phyloP scores from a whole-genome alignment of 306 rosid species.

The Casuarina equisetifolia region DNA sequence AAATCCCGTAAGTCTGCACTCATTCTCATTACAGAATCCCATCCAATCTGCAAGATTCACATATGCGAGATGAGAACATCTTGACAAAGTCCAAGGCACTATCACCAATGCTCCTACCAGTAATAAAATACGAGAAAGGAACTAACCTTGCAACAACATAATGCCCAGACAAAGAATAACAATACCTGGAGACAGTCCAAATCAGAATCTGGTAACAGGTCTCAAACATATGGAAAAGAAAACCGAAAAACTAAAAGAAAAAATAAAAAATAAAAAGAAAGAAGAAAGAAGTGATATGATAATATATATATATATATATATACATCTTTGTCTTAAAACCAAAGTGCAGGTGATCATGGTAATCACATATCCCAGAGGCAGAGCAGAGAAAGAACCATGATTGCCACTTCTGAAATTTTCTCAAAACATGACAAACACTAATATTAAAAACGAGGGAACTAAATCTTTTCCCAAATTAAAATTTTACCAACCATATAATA shows the following conservation, averaged over 20 bases:
- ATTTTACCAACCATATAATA: constrained; percentile 5
- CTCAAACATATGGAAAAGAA: not conserved
- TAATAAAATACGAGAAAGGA: constrained; percentile 10
- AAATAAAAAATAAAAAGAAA: not conserved
- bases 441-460: not conserved
- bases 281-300: too few relatives aligned
- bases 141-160: constrained; percentile 94
- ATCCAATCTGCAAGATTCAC: constrained; percentile 71
- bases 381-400: not conserved
- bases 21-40: constrained; percentile 99
- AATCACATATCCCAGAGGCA: not conserved
- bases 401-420: constrained; percentile 11
- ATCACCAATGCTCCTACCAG: not conserved
- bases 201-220: constrained; percentile 28
- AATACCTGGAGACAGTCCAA: constrained; percentile 63
- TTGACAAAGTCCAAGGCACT: constrained; percentile 14
- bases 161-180: constrained; percentile 75
- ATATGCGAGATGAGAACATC: constrained; percentile 21
- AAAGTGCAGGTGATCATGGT: constrained; percentile 15
- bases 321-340: not conserved
- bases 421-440: not conserved
- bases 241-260: not conserved
- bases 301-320: too few relatives aligned
- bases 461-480: constrained; percentile 10
- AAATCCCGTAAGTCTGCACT: constrained; percentile 86